phyloP scores from a whole-genome alignment of 2,329 filamentous ascomycete genomes.

The Stemphylium vesicarium region DNA sequence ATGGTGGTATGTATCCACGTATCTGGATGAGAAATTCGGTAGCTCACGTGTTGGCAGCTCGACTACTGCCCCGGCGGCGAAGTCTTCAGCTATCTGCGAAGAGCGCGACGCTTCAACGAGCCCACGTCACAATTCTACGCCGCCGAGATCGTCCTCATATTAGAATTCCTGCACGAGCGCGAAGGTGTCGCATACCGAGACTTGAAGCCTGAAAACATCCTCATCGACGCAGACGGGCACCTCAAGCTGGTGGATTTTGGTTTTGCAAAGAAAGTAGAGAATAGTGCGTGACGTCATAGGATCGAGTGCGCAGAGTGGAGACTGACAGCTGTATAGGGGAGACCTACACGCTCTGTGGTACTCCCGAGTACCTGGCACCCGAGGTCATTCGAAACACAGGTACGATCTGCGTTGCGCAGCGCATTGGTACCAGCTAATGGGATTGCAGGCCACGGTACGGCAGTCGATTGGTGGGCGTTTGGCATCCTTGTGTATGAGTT shows the following conservation, averaged over 20 bases:
- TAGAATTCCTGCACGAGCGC: constrained; percentile 80
- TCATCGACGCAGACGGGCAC: constrained; percentile 78
- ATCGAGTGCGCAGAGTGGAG: too few species aligned
- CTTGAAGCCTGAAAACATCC: constrained; percentile 81
- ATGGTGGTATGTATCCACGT: constrained; percentile 64
- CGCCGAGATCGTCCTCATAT: constrained; percentile 80
- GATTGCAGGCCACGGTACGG: constrained; percentile 63
- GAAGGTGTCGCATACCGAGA: constrained; percentile 83
- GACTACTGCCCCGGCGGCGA: constrained; percentile 85
- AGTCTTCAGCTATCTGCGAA: constrained; percentile 81
- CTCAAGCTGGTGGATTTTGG: constrained; percentile 86
- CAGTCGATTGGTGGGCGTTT: constrained; percentile 88
- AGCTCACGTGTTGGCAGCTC: constrained; percentile 55
- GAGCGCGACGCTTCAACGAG: constrained; percentile 80
- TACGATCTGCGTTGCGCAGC: constrained; percentile 21
- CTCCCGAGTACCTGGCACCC: constrained; percentile 82
- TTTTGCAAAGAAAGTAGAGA: constrained; percentile 79
- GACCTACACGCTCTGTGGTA: constrained; percentile 84
- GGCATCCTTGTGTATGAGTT: constrained; percentile 87
- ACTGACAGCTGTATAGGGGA: constrained; percentile 56
- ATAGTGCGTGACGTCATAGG: constrained; percentile 49
- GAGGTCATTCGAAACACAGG: constrained; percentile 86
- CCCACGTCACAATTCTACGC: constrained; percentile 80
- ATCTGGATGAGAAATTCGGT: not conserved
- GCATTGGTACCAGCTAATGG: constrained; percentile 22